Evolutionary conservation across 2,329 filamentous ascomycete species (phyloP).

Genomic region (Botryotinia narcissicola): DNA sequence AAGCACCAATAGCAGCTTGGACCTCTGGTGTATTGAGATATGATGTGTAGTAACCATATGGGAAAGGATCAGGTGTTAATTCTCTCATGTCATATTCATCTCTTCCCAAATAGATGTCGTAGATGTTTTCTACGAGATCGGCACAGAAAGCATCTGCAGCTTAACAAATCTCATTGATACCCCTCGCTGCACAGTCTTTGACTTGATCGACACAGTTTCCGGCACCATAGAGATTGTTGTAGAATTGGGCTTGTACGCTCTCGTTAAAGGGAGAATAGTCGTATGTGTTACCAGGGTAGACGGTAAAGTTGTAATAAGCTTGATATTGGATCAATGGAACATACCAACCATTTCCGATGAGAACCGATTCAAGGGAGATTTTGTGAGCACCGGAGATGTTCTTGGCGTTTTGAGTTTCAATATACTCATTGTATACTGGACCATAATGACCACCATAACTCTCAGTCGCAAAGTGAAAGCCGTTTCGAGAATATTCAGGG

Average conservation of each 20-base stretch:
- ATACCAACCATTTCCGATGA: constrained; percentile 60
- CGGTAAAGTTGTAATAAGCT: constrained; percentile 57
- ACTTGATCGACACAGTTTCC: constrained; percentile 60
- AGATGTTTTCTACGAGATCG: constrained; percentile 50
- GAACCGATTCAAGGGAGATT: constrained; percentile 48
- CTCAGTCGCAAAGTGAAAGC: constrained; percentile 56
- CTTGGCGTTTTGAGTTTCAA: constrained; percentile 59
- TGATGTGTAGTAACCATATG: constrained; percentile 51
- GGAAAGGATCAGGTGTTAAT: constrained; percentile 55
- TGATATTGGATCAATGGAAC: constrained; percentile 55
- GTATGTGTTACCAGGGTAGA: constrained; percentile 51
- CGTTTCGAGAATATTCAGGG: constrained; percentile 48
- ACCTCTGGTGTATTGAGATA: constrained; percentile 57
- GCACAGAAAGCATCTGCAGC: constrained; percentile 52
- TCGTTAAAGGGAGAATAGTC: constrained; percentile 52
- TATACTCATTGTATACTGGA: constrained; percentile 56
- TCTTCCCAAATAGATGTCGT: constrained; percentile 50
- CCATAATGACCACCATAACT: constrained; percentile 59
- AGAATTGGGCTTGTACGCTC: constrained; percentile 49
- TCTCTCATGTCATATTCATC: constrained; percentile 62
- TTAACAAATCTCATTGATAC: constrained; percentile 50
- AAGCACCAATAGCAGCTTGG: constrained; percentile 58
- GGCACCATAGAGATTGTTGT: constrained; percentile 58
- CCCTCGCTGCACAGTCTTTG: constrained; percentile 52
- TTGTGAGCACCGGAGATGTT: constrained; percentile 48